phyloP scores from a whole-genome alignment of 768 basidiomycete genomes.

The Clitopilus hobsonii region DNA sequence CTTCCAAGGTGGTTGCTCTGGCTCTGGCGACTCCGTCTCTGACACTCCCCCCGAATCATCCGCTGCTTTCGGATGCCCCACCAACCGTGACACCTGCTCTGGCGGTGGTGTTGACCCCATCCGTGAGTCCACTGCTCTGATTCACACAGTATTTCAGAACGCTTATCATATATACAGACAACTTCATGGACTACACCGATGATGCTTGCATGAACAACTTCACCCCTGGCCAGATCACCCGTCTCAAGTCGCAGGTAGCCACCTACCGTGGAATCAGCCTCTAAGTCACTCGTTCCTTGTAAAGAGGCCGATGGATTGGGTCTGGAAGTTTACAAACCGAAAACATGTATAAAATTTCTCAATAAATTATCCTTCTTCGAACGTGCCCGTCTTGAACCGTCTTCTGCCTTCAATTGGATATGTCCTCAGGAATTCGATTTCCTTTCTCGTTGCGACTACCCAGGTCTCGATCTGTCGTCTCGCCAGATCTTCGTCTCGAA shows the following conservation, averaged over 20 bases:
- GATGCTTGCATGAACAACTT: conserved; percentile 48
- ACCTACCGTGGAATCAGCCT: conserved; percentile 37
- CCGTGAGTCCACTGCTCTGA: conserved; percentile 19
- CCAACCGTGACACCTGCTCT: conserved; percentile 29
- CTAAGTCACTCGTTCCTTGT: conserved; percentile 8
- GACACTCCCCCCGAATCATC: conserved; percentile 45
- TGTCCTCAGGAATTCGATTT: too few relatives aligned
- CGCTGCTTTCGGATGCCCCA: conserved; percentile 37
- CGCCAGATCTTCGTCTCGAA: too few relatives aligned
- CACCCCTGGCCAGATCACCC: conserved; percentile 39
- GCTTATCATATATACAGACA: conserved; percentile 22
- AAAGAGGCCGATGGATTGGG: neutral
- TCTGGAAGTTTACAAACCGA: neutral
- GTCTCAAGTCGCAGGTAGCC: conserved; percentile 34
- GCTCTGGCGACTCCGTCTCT: conserved; percentile 35
- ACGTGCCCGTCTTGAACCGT: too few relatives aligned
- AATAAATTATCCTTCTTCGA: too few relatives aligned
- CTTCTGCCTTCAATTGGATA: too few relatives aligned
- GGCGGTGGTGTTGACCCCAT: conserved; percentile 41
- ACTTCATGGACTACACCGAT: conserved; percentile 52
- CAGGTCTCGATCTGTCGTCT: too few relatives aligned
- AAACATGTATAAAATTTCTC: too few relatives aligned
- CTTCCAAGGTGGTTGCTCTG: conserved; percentile 46
- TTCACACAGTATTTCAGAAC: neutral
- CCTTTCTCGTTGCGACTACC: too few relatives aligned